Percentiles rank a stretch among this genome's conserved stretches.
phyloP scores from a whole-genome alignment of 371 early-diverging fungal genomes.

The Mortierella sp. region DNA sequence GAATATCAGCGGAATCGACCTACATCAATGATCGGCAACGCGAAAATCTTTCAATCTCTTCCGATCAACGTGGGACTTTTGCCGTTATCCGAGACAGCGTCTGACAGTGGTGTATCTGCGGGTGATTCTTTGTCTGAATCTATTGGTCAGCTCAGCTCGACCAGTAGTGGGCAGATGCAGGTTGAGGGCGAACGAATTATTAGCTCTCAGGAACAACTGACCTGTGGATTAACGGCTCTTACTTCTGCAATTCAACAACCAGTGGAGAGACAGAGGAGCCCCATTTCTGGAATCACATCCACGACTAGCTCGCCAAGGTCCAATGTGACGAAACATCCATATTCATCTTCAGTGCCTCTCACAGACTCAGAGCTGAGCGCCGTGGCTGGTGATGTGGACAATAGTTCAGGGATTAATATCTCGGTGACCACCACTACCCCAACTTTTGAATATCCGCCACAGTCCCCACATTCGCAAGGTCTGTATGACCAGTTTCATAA shows the following conservation, averaged over 20 bases:
- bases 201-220: slow-evolving; percentile 34
- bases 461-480: no score
- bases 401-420: no score
- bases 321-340: neutral
- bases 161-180: neutral
- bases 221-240: slow-evolving; percentile 1
- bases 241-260: neutral
- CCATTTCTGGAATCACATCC: slow-evolving; percentile 29
- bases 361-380: no score
- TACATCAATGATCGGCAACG: slow-evolving; percentile 35
- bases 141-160: no score
- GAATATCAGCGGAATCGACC: slow-evolving; percentile 38
- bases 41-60: neutral
- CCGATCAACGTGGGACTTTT: slow-evolving; percentile 16
- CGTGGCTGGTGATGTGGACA: no score
- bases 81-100: slow-evolving; percentile 30
- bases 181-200: slow-evolving; percentile 31
- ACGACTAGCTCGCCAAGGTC: neutral
- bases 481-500: neutral
- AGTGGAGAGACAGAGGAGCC: slow-evolving; percentile 25
- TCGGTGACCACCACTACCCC: neutral
- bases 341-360: neutral
- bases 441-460: neutral
- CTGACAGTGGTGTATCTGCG: neutral
- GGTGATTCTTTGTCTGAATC: neutral